phyloP scores from a whole-genome alignment of 768 basidiomycete genomes.

The Tricholoma flavovirens region DNA sequence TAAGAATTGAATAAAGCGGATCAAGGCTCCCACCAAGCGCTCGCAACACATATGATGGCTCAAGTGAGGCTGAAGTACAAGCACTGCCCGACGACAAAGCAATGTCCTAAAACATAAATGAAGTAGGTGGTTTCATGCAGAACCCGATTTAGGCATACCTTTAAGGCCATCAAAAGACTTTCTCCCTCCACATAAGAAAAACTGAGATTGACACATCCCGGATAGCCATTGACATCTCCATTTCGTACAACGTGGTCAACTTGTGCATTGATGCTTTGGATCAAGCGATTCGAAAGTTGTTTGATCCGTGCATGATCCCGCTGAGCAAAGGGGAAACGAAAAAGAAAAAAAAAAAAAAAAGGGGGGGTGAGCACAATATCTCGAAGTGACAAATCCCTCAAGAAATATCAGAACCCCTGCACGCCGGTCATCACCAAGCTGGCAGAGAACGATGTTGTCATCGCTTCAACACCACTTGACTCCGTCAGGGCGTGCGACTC shows the following conservation, averaged over 20 bases:
- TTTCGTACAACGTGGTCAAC: slow-evolving; percentile 93
- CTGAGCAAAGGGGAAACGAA: slow-evolving; percentile 32
- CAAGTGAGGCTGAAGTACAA: slow-evolving; percentile 96
- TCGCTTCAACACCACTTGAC: slow-evolving; percentile 34
- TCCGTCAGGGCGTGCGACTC: slow-evolving; percentile 40
- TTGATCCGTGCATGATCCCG: slow-evolving; percentile 74
- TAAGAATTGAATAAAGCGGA: background rate
- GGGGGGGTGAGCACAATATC: slow-evolving; percentile 10
- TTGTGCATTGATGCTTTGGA: slow-evolving; percentile 72
- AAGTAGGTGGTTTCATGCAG: slow-evolving; percentile 4
- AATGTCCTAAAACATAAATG: slow-evolving; percentile 58
- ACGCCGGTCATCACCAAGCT: slow-evolving; percentile 63
- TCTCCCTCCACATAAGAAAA: slow-evolving; percentile 98
- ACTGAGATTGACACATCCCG: slow-evolving; percentile 93
- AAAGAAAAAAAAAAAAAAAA: too few species aligned
- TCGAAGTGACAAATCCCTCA: background rate
- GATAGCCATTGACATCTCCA: slow-evolving; percentile 86
- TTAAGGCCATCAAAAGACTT: slow-evolving; percentile 94
- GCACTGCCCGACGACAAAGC: slow-evolving; percentile 97
- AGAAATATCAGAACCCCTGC: slow-evolving; percentile 88
- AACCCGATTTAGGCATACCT: slow-evolving; percentile 42
- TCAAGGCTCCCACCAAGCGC: slow-evolving; percentile 61
- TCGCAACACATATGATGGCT: slow-evolving; percentile 96
- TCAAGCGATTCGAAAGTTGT: slow-evolving; percentile 72
- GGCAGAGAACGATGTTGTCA: slow-evolving; percentile 19